Percentiles rank a stretch among this genome's conserved stretches.
These are phyloP conservation scores for Calycina herbarum DNA, from an alignment of 2,329 filamentous ascomycete genomes.

Conservation along the genomic window DNA sequence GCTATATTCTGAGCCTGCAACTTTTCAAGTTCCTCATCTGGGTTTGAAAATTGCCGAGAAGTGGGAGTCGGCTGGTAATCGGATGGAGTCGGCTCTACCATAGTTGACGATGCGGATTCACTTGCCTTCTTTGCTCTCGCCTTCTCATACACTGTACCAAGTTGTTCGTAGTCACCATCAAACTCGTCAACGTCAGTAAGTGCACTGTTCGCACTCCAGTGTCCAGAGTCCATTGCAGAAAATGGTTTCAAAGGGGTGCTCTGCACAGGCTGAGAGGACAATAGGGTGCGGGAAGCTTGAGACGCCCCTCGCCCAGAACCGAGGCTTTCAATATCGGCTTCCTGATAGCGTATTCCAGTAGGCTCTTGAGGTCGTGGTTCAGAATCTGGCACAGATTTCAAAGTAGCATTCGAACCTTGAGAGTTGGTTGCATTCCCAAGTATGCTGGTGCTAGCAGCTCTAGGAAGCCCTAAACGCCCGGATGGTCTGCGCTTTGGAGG, in stretches of 20 bases:
- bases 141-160: neutral
- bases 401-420: too few relatives aligned
- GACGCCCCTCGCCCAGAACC: neutral
- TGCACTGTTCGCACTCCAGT: neutral
- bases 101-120: neutral
- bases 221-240: neutral
- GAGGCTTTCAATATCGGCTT: neutral
- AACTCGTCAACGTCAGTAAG: neutral
- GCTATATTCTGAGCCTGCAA: neutral
- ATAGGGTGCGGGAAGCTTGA: too few relatives aligned
- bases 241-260: neutral
- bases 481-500: neutral
- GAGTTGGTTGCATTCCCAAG: neutral
- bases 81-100: neutral
- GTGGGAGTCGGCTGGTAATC: neutral
- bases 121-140: neutral
- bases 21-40: neutral
- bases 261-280: neutral
- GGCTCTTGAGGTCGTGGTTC: neutral
- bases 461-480: neutral
- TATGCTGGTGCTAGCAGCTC: neutral
- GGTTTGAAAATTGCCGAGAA: conserved; percentile 5
- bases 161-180: neutral
- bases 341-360: neutral
- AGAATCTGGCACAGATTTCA: neutral